Evolutionary conservation across 2,329 filamentous ascomycete species (phyloP), one percentile per base, ranked within the genome.

Genomic region (Onygena corvina): DNA sequence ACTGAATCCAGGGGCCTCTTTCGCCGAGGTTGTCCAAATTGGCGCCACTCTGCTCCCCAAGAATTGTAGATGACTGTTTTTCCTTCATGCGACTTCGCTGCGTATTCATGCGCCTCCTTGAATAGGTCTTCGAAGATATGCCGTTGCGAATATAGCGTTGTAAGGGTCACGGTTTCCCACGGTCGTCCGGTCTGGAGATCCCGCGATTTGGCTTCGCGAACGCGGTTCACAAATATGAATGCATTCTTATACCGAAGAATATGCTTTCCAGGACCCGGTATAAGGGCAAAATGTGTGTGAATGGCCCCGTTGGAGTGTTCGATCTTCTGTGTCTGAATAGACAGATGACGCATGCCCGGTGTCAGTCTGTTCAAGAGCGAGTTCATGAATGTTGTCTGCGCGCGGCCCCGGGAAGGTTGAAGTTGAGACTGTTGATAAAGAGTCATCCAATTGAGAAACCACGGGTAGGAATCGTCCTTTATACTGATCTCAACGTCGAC

Each of bases 401-500:
- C 62, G 51, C 67, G 46, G 11, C 48, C 35, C 36, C 57, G 79
- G 74, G 57, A 76, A 72, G 60, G 3, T 52, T 58, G 11, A 75
- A 83, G 53, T 74, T 85, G 57, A 60, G 71, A 61, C 49, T 80
- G 76, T 47, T 88, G 86, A 56, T 87, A 86, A 50, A 86, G 77
- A 4, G 88, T 89, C 64, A 98, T 84, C 89, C 92, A 98, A 56
- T 89, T 83, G 7, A 98, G 75, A 35, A 98, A 80, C 90, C 89
- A 96, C 34, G 81, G 81, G 64, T 96, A 98, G 1, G 90, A 89
- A 38, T 87, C 81, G 68, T 98, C 92, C 60, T 90, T 86, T 62
- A 87, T 85, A 65, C 86, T 90, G 66, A 98, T 94, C 67, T 98
- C 92, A 60, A 98, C 81, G 60, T 95, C 88, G 59, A 96, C 86